Evolutionary conservation across 768 basidiomycete species (phyloP).

Genomic region (Panaeolus papilionaceus): DNA sequence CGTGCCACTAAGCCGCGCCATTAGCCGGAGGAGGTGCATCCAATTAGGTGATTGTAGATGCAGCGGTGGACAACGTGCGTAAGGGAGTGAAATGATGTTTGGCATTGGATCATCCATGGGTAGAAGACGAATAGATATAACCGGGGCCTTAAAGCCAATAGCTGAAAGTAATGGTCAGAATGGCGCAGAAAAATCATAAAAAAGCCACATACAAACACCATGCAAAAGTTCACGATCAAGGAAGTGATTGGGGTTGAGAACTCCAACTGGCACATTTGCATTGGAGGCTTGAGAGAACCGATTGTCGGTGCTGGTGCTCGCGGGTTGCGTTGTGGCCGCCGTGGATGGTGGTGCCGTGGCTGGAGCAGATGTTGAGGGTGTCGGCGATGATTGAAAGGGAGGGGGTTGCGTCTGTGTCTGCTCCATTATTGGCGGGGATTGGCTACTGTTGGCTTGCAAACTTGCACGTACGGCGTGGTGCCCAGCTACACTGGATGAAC

Average conservation of each 20-base stretch:
- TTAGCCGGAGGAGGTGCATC: slow-evolving; percentile 74
- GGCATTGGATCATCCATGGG: slow-evolving; percentile 66
- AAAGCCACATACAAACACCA: slow-evolving; percentile 64
- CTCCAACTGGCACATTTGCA: slow-evolving; percentile 17
- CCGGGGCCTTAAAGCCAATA: slow-evolving; percentile 68
- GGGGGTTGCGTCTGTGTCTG: neutral
- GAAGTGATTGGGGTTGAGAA: slow-evolving; percentile 53
- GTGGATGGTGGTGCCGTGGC: slow-evolving; percentile 4
- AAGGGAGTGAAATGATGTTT: slow-evolving; percentile 76
- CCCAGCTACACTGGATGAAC: neutral
- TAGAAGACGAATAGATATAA: slow-evolving; percentile 50
- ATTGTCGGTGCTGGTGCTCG: neutral
- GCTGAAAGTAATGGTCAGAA: slow-evolving; percentile 46
- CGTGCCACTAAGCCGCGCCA: slow-evolving; percentile 75
- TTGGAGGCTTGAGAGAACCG: neutral
- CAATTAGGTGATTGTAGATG: slow-evolving; percentile 79
- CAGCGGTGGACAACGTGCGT: slow-evolving; percentile 68
- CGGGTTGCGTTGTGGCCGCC: neutral
- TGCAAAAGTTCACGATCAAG: slow-evolving; percentile 62
- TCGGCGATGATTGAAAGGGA: neutral
- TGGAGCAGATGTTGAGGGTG: neutral
- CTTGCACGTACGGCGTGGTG: slow-evolving; percentile 7
- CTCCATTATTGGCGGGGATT: neutral
- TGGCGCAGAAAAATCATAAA: slow-evolving; percentile 9
- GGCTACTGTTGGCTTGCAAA: neutral